Conservation (phyloP, 345 rosid species). For the Bruguiera gymnorhiza region DNA sequence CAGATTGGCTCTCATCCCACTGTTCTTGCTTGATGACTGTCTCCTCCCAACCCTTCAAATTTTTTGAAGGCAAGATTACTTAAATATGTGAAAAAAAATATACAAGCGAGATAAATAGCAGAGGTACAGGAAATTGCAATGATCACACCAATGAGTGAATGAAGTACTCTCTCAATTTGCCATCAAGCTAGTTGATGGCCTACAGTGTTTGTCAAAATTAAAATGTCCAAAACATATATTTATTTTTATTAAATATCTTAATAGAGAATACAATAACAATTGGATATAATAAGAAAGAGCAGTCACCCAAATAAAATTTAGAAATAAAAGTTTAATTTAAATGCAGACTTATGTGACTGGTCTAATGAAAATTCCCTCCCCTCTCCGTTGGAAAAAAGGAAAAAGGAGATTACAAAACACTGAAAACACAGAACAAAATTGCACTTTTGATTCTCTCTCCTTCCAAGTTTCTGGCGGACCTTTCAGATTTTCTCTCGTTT, state of each 20-base stretch:
- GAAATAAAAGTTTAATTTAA: too few relatives aligned
- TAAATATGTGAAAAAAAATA: not conserved
- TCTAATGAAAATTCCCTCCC: too few relatives aligned
- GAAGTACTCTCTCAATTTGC: not conserved
- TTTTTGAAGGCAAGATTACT: slow-evolving; percentile 25
- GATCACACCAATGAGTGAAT: not conserved
- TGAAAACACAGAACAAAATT: too few relatives aligned
- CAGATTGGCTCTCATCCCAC: slow-evolving; percentile 57
- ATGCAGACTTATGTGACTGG: too few relatives aligned
- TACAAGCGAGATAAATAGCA: slow-evolving; percentile 5
- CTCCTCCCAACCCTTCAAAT: slow-evolving; percentile 96
- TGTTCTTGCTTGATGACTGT: slow-evolving; percentile 80
- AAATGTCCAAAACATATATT: too few relatives aligned
- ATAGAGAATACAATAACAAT: too few relatives aligned
- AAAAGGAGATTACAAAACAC: too few relatives aligned
- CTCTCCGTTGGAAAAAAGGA: too few relatives aligned
- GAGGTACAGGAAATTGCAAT: not conserved
- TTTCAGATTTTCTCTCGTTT: slow-evolving; percentile 9
- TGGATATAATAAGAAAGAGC: too few relatives aligned
- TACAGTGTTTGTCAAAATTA: not conserved
- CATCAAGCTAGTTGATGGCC: not conserved
- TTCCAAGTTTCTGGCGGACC: slow-evolving; percentile 7
- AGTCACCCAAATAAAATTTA: too few relatives aligned
- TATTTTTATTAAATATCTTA: too few relatives aligned
- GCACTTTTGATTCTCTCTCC: slow-evolving; percentile 5